phyloP scores from a whole-genome alignment of 2,329 filamentous ascomycete species.

The Pseudonectria foliicola region DNA sequence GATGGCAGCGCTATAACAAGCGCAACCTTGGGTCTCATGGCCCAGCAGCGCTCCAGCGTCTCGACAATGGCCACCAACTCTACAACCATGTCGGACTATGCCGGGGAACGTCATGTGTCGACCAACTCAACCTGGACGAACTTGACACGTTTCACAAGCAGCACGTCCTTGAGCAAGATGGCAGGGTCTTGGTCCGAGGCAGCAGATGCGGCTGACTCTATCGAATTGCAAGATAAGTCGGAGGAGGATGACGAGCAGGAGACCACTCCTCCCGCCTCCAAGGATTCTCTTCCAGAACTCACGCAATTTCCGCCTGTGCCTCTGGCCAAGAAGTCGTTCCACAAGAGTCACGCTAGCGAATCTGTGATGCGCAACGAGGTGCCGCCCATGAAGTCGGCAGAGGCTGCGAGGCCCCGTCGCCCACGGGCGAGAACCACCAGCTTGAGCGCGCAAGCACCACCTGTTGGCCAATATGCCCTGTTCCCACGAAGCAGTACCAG shows the following conservation, averaged over 20 bases:
- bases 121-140: slow-evolving; percentile 47
- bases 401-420: slow-evolving; percentile 25
- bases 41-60: slow-evolving; percentile 44
- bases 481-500: slow-evolving; percentile 34
- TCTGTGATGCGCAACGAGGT: slow-evolving; percentile 26
- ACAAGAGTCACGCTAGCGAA: slow-evolving; percentile 33
- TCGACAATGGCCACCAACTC: slow-evolving; percentile 47
- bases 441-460: slow-evolving; percentile 33
- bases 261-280: slow-evolving; percentile 15
- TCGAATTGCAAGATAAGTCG: slow-evolving; percentile 10
- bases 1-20: slow-evolving; percentile 12
- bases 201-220: slow-evolving; percentile 22
- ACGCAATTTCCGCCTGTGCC: slow-evolving; percentile 19
- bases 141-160: slow-evolving; percentile 49
- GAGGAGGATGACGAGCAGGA: slow-evolving; percentile 13
- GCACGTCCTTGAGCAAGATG: slow-evolving; percentile 35
- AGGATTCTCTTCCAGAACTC: slow-evolving; percentile 30
- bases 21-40: slow-evolving; percentile 12
- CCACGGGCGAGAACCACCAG: slow-evolving; percentile 41
- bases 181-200: slow-evolving; percentile 24
- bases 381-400: slow-evolving; percentile 23
- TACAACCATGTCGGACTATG: slow-evolving; percentile 40
- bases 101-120: slow-evolving; percentile 46
- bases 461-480: slow-evolving; percentile 40
- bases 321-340: slow-evolving; percentile 18